These are phyloP conservation scores for Pseudevernia furfuracea DNA, from an alignment of 495 filamentous ascomycete genomes.

Conservation along the genomic window DNA sequence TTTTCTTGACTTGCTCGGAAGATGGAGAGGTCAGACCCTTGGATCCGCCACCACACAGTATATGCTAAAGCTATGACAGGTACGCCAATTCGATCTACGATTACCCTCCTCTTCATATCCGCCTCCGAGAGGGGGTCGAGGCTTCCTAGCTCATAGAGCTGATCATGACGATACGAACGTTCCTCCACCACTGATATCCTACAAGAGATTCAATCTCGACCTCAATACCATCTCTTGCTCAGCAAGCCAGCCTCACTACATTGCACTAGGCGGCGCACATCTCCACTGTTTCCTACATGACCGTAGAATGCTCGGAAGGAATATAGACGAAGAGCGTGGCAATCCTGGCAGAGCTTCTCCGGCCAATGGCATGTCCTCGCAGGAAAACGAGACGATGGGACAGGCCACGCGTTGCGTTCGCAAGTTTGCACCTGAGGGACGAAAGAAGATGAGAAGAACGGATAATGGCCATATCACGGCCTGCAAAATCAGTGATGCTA, in stretches of 20 bases:
- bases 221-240: constrained; percentile 72
- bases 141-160: constrained; percentile 39
- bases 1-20: constrained; percentile 70
- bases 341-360: constrained; percentile 32
- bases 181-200: constrained; percentile 64
- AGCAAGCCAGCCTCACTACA: constrained; percentile 65
- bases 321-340: constrained; percentile 49
- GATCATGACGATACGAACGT: constrained; percentile 50
- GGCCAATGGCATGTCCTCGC: constrained; percentile 28
- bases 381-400: constrained; percentile 52
- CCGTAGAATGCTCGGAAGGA: constrained; percentile 62
- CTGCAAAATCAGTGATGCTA: constrained; percentile 71
- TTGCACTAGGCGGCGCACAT: constrained; percentile 65
- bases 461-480: constrained; percentile 66
- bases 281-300: constrained; percentile 71
- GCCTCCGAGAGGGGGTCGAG: constrained; percentile 42
- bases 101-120: constrained; percentile 61
- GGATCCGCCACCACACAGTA: background rate
- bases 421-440: constrained; percentile 58
- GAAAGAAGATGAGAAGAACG: constrained; percentile 42
- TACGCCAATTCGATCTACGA: constrained; percentile 63
- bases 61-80: constrained; percentile 22
- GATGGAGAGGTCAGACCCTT: constrained; percentile 56
- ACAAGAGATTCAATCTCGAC: constrained; percentile 58
- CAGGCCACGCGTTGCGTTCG: constrained; percentile 63